Base-by-base conservation (phyloP, 2,329 filamentous ascomycete species). In the Fusarium denticulatum region DNA sequence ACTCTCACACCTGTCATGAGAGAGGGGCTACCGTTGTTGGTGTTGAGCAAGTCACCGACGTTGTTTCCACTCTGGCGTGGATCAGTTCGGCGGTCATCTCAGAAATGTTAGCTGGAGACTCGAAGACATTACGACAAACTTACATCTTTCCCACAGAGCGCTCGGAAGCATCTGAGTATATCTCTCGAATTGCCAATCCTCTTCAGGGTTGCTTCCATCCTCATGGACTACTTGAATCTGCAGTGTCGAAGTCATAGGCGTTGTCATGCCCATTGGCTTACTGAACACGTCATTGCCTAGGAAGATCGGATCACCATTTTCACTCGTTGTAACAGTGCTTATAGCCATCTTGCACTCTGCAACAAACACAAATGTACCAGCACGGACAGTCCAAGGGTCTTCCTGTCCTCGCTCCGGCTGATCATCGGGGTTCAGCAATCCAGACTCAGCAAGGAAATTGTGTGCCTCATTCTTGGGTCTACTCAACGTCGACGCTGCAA, bases 271-370 rank as follows among this genome's bases (percentile, higher is more conserved):
- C 62, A 65, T 65, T 2, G 57, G 57, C 16, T 61, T 65, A 12
- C 62, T 65, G n/a, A 65, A 65, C 3, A 65, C 62, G 1, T 62
- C 57, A 24, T 28, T 30, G 3, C 32, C 32, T 4, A 11, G 7
- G 2, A 65, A 5, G 39, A 62, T 53, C 1, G 39, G 5, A 45
- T n/a, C 18, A 8, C 56, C 22, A 6, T n/a, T 22, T 5, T 46
- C 30, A 1, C 26, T 28, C 6, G 61, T 64, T 10, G 5, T 42
- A 3, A 52, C 56, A 16, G 26, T 14, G 5, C 30, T 65, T 24
- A 65, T 62, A 4, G 57, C 62, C 62, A 62, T 65, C 40, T 62
- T 62, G 5, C 62, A 65, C 32, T 65, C 62, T 1, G 62, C 46
- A 26, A 65, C 46, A 36, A 62, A 65, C 9, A 53, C 46, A 30